phyloP scores from a whole-genome alignment of 768 basidiomycete species.

The Harrya chromipes region DNA sequence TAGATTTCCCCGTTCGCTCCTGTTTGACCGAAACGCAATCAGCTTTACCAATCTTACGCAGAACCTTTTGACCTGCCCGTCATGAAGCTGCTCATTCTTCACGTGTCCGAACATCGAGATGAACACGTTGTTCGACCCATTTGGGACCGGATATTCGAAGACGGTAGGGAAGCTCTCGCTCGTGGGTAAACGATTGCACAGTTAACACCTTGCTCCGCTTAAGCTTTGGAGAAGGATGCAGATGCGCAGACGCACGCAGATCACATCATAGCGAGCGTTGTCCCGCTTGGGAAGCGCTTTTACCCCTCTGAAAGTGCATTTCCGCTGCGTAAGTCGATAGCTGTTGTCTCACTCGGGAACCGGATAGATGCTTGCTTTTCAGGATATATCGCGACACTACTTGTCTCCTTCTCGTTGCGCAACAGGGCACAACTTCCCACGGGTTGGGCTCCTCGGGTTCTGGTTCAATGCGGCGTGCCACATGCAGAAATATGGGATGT shows the following conservation, averaged over 20 bases:
- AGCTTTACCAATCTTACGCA: constrained; percentile 90
- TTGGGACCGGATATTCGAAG: constrained; percentile 85
- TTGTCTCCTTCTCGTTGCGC: constrained; percentile 70
- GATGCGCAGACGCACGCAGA: constrained; percentile 57
- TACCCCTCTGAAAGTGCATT: constrained; percentile 91
- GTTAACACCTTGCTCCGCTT: constrained; percentile 35
- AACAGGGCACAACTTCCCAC: constrained; percentile 55
- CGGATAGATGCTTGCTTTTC: constrained; percentile 2
- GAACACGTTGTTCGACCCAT: constrained; percentile 76
- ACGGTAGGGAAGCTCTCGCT: constrained; percentile 46
- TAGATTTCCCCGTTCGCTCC: constrained; percentile 1
- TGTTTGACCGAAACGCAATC: constrained; percentile 9
- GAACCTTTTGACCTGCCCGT: constrained; percentile 80
- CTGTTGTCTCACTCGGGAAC: not conserved
- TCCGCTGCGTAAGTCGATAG: constrained; percentile 63
- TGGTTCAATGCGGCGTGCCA: constrained; percentile 80
- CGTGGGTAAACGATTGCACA: not conserved
- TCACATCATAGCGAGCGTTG: constrained; percentile 58
- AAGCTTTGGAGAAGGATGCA: constrained; percentile 59
- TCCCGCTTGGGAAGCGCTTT: constrained; percentile 78
- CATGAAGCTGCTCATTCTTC: constrained; percentile 85
- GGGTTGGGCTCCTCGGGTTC: constrained; percentile 81
- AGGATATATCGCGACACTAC: constrained; percentile 75
- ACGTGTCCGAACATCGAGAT: constrained; percentile 92
- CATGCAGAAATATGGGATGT: constrained; percentile 82